Percentiles rank a stretch among this genome's conserved stretches.
Evolutionary conservation across 2,329 filamentous ascomycete genomes (phyloP).

Genomic region (Bretziella fagacearum): DNA sequence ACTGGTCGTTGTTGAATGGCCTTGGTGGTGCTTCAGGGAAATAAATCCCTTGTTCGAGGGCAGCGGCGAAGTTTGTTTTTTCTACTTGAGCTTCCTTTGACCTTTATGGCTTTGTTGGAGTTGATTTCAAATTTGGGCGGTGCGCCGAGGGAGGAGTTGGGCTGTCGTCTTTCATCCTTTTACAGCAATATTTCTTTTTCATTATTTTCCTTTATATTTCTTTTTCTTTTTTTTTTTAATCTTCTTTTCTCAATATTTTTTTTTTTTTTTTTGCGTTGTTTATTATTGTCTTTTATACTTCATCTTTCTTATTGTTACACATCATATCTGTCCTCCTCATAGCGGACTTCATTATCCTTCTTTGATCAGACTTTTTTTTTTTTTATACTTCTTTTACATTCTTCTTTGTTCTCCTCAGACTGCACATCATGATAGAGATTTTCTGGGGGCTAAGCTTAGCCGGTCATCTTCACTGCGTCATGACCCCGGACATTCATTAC

Average conservation of each 20-base stretch:
- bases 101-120: too few relatives aligned
- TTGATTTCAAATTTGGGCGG: background rate
- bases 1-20: background rate
- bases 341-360: too few relatives aligned
- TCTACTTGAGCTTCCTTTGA: background rate
- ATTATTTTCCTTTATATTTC: background rate
- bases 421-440: too few relatives aligned
- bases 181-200: background rate
- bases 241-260: background rate
- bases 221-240: conserved; percentile 4
- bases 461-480: too few relatives aligned
- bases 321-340: too few relatives aligned
- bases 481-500: too few relatives aligned
- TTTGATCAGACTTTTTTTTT: too few relatives aligned
- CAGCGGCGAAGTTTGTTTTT: too few relatives aligned
- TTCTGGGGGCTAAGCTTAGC: too few relatives aligned
- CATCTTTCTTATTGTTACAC: background rate
- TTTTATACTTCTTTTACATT: too few relatives aligned
- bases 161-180: background rate
- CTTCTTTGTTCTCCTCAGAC: too few relatives aligned
- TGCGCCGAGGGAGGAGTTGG: background rate
- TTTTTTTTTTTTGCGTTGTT: background rate
- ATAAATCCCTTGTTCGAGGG: too few relatives aligned
- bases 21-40: conserved; percentile 4
- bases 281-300: background rate